Percentiles rank a stretch among this genome's conserved stretches.
Conservation (phyloP, 805 yeast species). For the Myxozyma sirexii region DNA sequence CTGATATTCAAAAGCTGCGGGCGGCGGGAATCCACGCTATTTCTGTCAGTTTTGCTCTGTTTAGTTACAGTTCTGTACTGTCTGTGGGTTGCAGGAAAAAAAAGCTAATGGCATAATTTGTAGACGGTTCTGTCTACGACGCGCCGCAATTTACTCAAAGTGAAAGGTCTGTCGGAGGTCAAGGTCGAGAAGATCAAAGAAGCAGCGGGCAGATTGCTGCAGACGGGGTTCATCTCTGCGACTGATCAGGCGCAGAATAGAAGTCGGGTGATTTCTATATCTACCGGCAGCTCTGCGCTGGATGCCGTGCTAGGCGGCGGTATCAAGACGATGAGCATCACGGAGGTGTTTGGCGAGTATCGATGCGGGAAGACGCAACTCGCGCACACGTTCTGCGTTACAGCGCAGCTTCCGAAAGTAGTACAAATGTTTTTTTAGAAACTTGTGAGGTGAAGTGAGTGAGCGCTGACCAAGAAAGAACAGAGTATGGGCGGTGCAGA, state of each 20-base stretch:
- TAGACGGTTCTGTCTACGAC: slow-evolving; percentile 62
- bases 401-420: slow-evolving; percentile 59
- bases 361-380: slow-evolving; percentile 83
- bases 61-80: neutral
- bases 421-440: neutral
- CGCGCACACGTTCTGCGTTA: slow-evolving; percentile 76
- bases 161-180: slow-evolving; percentile 73
- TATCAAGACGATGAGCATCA: slow-evolving; percentile 71
- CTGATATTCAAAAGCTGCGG: slow-evolving; percentile 71
- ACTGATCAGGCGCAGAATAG: slow-evolving; percentile 66
- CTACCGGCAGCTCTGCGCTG: slow-evolving; percentile 72
- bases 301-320: slow-evolving; percentile 76
- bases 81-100: no score
- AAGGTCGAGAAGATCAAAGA: slow-evolving; percentile 76
- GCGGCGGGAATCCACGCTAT: slow-evolving; percentile 70
- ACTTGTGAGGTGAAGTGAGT: neutral
- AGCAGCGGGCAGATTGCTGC: slow-evolving; percentile 67
- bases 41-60: slow-evolving; percentile 49
- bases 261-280: slow-evolving; percentile 61
- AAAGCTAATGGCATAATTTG: neutral
- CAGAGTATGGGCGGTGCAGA: slow-evolving; percentile 69
- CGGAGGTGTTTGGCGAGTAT: slow-evolving; percentile 80
- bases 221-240: slow-evolving; percentile 75
- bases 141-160: slow-evolving; percentile 62
- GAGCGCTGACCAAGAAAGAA: neutral